phyloP scores from a whole-genome alignment of 192 early-diverging fungal genomes.

The Mortierella claussenii region DNA sequence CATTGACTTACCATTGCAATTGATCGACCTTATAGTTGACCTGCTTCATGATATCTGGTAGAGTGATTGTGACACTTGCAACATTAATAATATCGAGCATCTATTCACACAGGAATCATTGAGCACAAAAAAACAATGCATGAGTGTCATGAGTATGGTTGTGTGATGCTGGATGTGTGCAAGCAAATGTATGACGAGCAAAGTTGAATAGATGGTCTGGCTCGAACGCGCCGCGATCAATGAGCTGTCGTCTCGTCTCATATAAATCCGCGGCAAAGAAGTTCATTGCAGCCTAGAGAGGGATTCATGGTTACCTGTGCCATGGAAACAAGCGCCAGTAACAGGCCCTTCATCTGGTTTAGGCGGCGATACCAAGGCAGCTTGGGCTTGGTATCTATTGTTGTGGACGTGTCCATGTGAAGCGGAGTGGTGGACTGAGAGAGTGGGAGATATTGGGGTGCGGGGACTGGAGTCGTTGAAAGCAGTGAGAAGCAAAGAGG shows the following conservation, averaged over 20 bases:
- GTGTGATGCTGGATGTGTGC: too few species aligned
- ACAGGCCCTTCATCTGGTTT: constrained; percentile 30
- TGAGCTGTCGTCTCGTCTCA: too few species aligned
- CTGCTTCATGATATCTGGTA: constrained; percentile 14
- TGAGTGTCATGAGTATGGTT: background rate
- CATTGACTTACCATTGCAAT: constrained; percentile 28
- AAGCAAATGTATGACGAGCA: too few species aligned
- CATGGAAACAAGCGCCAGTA: constrained; percentile 36
- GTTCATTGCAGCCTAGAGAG: background rate
- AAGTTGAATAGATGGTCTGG: too few species aligned
- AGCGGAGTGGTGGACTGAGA: too few species aligned
- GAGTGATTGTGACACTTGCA: constrained; percentile 21
- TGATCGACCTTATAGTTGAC: constrained; percentile 23
- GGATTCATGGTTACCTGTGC: constrained; percentile 2
- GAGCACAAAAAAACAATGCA: background rate
- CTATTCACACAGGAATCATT: background rate
- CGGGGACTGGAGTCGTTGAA: too few species aligned
- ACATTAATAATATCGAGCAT: constrained; percentile 30
- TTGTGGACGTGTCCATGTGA: too few species aligned
- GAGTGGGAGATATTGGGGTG: too few species aligned
- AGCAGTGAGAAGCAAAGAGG: too few species aligned
- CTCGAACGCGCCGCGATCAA: too few species aligned
- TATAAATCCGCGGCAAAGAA: background rate
- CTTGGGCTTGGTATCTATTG: background rate
- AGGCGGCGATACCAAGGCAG: constrained; percentile 40